Base-by-base conservation (phyloP, 768 basidiomycete species). In the Panaeolus cyanescens region DNA sequence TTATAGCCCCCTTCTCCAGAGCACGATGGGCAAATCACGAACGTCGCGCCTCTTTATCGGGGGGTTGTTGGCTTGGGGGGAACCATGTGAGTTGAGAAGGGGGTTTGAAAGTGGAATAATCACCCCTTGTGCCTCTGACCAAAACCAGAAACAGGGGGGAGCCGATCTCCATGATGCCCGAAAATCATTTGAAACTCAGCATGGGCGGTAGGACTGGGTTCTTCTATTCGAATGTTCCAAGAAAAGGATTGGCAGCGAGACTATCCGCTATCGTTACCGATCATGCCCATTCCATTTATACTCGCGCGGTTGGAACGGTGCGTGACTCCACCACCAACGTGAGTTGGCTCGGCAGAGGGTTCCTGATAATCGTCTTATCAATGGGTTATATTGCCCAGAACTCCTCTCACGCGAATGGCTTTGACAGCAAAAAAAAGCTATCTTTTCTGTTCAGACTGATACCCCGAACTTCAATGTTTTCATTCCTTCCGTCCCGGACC, bases 171-270 rank as follows among this genome's bases (percentile, higher is more conserved):
- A 28, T 5, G 45, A 50, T 30, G 25, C 45, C 45, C 45, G 45
- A 50, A 50, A 50, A 50, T 50, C 45, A 50, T 50, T 50, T 50
- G 22, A 50, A 50, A 50, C 45, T 50, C 45, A 50, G 45, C 45
- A 9, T 50, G 45, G 13, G 45, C 45, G 45, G 45, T 28, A 50
- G 10, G 19, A 50, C 10, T 30, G 45, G 45, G 6, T 50, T 50
- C 45, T 50, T 50, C 45, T 15, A 20, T 12, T 28, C 22, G 45
- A 50, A 50, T 28, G 15, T 50, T 50, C 45, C 39, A 42, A 20
- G 19, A 28, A 50, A 50, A 15, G 25, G 45, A 50, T 50, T 50
- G 45, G 45, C 45, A 50, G 45, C 45, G 1, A 22, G 9, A 50
- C 45, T 50, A 50, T 50, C 40, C 25, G 40, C 40, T 50, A 50